A percentile compares a stretch with the other conserved stretches of the same genome.
Conservation (phyloP, 768 basidiomycete species). For the Hydnomerulius pinastri region DNA sequence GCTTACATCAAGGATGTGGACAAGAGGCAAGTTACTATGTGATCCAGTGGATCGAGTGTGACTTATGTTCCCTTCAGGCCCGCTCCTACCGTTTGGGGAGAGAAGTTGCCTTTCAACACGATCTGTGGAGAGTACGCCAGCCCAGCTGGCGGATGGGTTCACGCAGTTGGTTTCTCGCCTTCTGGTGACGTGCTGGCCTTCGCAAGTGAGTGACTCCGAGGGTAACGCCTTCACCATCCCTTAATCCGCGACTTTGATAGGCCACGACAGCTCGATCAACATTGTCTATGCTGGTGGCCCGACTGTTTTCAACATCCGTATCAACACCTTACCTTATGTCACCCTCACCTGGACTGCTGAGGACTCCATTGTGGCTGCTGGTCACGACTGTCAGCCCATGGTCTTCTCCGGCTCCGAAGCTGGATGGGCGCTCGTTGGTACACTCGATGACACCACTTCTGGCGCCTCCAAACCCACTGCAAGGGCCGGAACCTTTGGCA, state of each 20-base stretch:
- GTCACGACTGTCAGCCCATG: constrained; percentile 96
- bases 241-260: constrained; percentile 41
- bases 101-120: constrained; percentile 96
- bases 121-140: constrained; percentile 92
- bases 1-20: constrained; percentile 99
- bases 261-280: constrained; percentile 92
- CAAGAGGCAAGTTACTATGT: constrained; percentile 62
- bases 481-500: constrained; percentile 53
- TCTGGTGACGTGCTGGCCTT: constrained; percentile 94
- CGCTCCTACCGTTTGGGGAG: constrained; percentile 91
- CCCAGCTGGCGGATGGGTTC: constrained; percentile 96
- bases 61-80: constrained; percentile 54
- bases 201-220: constrained; percentile 63
- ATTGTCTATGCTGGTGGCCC: constrained; percentile 89
- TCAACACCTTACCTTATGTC: constrained; percentile 78
- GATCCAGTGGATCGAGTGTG: background rate
- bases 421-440: constrained; percentile 82
- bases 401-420: constrained; percentile 73
- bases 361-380: constrained; percentile 82
- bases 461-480: constrained; percentile 41
- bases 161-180: constrained; percentile 93
- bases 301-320: constrained; percentile 69
- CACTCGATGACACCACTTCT: constrained; percentile 77
- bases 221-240: background rate
- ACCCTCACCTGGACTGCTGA: constrained; percentile 88